Conservation (phyloP, 208 protist species). For the Acanthamoeba castellanii region DNA sequence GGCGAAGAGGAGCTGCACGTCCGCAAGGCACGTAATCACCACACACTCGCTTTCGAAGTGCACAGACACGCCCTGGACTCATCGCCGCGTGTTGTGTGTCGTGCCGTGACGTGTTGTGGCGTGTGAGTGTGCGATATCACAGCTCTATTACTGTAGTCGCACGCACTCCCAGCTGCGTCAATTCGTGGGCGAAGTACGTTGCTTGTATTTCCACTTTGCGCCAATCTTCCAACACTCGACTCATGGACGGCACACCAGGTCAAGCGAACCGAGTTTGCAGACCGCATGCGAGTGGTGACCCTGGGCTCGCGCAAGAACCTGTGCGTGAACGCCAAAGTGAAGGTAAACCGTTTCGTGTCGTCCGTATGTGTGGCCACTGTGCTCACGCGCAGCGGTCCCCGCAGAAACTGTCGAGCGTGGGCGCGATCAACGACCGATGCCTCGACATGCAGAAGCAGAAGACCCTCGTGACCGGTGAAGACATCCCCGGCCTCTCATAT, state of each 20-base stretch:
- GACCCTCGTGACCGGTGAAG: conserved; percentile 34
- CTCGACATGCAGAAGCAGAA: conserved; percentile 89
- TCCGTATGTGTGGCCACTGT: neutral
- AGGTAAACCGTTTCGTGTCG: neutral
- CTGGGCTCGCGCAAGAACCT: conserved; percentile 94
- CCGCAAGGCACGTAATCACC: conserved; percentile 15
- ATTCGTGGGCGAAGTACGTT: conserved; percentile 91
- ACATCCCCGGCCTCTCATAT: no score
- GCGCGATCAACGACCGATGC: conserved; percentile 94
- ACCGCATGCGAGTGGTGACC: conserved; percentile 89
- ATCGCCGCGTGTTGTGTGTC: neutral
- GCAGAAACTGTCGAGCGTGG: conserved; percentile 64
- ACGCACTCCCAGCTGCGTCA: conserved; percentile 97
- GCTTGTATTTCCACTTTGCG: neutral
- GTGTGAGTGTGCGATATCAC: neutral
- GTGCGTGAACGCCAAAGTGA: conserved; percentile 92
- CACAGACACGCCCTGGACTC: neutral
- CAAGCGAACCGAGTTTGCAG: conserved; percentile 91
- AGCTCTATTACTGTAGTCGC: conserved; percentile 94
- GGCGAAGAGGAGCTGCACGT: conserved; percentile 63
- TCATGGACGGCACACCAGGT: conserved; percentile 70
- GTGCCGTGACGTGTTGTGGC: neutral
- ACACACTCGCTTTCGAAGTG: neutral
- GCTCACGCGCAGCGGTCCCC: neutral
- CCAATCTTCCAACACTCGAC: neutral